phyloP scores from a whole-genome alignment of 306 rosid genomes.

The Trichosanthes truncata region DNA sequence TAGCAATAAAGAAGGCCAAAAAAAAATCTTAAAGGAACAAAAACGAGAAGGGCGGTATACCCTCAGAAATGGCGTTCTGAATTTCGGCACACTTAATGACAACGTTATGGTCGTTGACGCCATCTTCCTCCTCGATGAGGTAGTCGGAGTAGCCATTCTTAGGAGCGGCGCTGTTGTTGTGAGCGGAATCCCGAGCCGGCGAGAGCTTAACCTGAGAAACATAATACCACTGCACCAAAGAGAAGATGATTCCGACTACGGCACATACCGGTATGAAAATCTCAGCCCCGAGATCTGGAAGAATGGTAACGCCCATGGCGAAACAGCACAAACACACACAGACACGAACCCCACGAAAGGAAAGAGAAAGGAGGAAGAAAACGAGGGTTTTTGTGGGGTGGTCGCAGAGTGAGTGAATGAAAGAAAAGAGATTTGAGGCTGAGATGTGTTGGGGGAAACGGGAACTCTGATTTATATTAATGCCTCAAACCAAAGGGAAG shows the following conservation, averaged over 20 bases:
- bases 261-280: slow-evolving; percentile 76
- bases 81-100: slow-evolving; percentile 89
- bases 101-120: slow-evolving; percentile 75
- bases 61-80: slow-evolving; percentile 88
- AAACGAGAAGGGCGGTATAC: slow-evolving; percentile 3
- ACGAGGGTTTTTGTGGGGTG: not conserved
- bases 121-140: slow-evolving; percentile 91
- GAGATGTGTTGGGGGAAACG: not conserved
- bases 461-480: slow-evolving; percentile 1
- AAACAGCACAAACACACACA: not conserved
- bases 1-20: not conserved
- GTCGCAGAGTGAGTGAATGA: not conserved
- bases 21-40: not conserved
- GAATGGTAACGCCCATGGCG: slow-evolving; percentile 53
- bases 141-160: slow-evolving; percentile 68
- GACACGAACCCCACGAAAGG: not conserved
- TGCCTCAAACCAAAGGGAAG: not conserved
- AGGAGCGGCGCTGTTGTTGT: slow-evolving; percentile 13
- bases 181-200: slow-evolving; percentile 23
- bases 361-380: not conserved
- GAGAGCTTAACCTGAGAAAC: slow-evolving; percentile 70
- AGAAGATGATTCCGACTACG: slow-evolving; percentile 57
- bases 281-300: slow-evolving; percentile 81
- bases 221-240: slow-evolving; percentile 61
- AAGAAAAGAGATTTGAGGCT: not conserved